Evolutionary conservation across 441 rosid species (phyloP).

Genomic region (Euphorbia schlechtendalii): DNA sequence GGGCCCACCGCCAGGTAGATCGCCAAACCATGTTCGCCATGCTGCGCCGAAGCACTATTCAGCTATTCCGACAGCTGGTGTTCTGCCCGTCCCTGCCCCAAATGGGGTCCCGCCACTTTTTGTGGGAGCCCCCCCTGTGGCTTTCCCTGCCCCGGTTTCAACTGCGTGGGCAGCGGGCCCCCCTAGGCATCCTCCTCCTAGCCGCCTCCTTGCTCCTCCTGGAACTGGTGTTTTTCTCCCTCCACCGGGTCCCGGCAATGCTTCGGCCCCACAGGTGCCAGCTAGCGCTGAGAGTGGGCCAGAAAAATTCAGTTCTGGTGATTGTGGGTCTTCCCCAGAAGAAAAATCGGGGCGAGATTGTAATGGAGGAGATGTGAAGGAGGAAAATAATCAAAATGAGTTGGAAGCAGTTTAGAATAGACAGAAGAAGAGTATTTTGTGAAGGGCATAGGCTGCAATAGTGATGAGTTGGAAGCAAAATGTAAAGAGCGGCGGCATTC

Average conservation of each 20-base stretch:
- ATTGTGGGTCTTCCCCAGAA: constrained; percentile 17
- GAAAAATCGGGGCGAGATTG: constrained; percentile 30
- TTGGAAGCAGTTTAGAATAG: constrained; percentile 30
- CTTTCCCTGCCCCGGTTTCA: constrained; percentile 30
- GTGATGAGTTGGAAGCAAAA: constrained; percentile 40
- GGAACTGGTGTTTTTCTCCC: constrained; percentile 99
- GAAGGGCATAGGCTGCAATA: constrained; percentile 29
- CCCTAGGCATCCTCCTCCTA: constrained; percentile 51
- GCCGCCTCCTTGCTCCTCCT: constrained; percentile 40
- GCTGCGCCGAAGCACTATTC: constrained; percentile 51
- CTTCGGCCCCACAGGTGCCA: too few species aligned
- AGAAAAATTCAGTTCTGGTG: constrained; percentile 22
- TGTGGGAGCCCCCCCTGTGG: constrained; percentile 36
- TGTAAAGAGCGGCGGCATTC: constrained; percentile 45
- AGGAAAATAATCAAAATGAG: constrained; percentile 30
- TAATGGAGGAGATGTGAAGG: constrained; percentile 37
- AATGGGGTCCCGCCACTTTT: constrained; percentile 53
- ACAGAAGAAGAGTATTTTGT: constrained; percentile 6
- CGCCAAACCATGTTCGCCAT: constrained; percentile 49
- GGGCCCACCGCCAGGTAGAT: constrained; percentile 53
- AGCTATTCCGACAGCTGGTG: constrained; percentile 39
- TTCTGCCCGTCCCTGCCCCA: constrained; percentile 45
- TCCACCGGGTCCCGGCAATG: constrained; percentile 41
- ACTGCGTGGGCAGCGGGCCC: constrained; percentile 58
- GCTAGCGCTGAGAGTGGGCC: constrained; percentile 28